Percentiles rank a stretch among this genome's conserved stretches.
Evolutionary conservation across 2,329 filamentous ascomycete species (phyloP).

Genomic region (Thyridium curvatum): DNA sequence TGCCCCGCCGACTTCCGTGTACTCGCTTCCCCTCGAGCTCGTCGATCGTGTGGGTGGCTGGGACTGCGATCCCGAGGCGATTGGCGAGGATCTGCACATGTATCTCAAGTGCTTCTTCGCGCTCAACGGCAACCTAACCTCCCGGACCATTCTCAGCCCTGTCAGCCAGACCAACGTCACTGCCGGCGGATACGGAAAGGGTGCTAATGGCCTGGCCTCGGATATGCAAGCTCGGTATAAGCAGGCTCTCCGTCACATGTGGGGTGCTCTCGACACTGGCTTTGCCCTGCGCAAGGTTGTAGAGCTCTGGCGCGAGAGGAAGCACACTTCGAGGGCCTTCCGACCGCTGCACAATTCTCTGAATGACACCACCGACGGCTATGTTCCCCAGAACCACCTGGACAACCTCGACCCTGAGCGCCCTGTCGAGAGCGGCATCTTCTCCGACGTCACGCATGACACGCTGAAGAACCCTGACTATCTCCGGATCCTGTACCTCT

Average conservation of each 20-base stretch:
- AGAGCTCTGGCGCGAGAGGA: conserved; percentile 52
- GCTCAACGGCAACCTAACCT: conserved; percentile 61
- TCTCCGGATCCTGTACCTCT: conserved; percentile 50
- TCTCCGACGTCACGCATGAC: conserved; percentile 47
- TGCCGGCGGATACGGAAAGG: conserved; percentile 47
- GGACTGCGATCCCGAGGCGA: conserved; percentile 65
- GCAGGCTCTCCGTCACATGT: conserved; percentile 70
- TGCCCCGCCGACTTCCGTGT: conserved; percentile 67
- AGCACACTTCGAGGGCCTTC: conserved; percentile 47
- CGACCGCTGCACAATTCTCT: conserved; percentile 48
- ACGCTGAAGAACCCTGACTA: conserved; percentile 45
- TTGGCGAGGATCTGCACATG: conserved; percentile 74
- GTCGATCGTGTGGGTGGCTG: conserved; percentile 65
- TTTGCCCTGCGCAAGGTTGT: conserved; percentile 53
- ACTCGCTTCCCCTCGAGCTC: conserved; percentile 61
- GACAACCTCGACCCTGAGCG: conserved; percentile 31
- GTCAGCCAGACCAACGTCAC: conserved; percentile 69
- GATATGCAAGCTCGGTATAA: conserved; percentile 63
- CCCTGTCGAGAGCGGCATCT: conserved; percentile 42
- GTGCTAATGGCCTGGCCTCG: conserved; percentile 44
- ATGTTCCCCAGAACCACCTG: conserved; percentile 38
- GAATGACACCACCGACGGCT: conserved; percentile 38
- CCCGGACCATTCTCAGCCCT: conserved; percentile 58
- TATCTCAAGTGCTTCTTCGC: conserved; percentile 74
- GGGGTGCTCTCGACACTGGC: conserved; percentile 65